phyloP scores from a whole-genome alignment of 1,284 basidiomycete species.

The Rhodotorula sp. region DNA sequence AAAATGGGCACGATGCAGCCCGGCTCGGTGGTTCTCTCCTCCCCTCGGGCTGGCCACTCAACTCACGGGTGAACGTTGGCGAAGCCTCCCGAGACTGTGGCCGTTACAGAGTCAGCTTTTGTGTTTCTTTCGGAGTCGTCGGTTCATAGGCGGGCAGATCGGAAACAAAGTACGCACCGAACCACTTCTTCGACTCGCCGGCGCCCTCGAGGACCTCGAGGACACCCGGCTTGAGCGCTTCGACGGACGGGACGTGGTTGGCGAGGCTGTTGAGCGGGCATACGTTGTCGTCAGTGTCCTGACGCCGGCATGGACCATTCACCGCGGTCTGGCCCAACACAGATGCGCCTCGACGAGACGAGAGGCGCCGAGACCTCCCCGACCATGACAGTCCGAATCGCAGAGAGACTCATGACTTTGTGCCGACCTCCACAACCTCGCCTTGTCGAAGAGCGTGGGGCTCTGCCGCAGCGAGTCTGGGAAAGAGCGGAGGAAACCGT shows the following conservation, averaged over 20 bases:
- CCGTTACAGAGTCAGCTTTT: background rate
- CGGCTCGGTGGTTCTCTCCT: too few species aligned
- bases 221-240: constrained; percentile 86
- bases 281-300: background rate
- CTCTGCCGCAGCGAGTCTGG: too few species aligned
- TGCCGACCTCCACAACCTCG: background rate
- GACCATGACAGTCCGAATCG: background rate
- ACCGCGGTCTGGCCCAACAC: too few species aligned
- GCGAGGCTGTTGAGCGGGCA: constrained; percentile 57
- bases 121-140: too few species aligned
- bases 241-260: constrained; percentile 91
- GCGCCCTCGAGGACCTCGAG: constrained; percentile 86
- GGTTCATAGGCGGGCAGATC: background rate
- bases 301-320: background rate
- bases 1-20: too few species aligned
- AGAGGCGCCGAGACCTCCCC: background rate
- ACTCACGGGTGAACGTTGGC: constrained; percentile 81
- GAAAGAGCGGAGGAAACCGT: background rate
- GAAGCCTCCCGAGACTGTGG: constrained; percentile 88
- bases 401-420: too few species aligned
- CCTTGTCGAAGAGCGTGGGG: background rate
- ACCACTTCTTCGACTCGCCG: constrained; percentile 81
- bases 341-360: too few species aligned
- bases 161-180: constrained; percentile 63
- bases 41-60: too few species aligned